Base-by-base conservation (phyloP, 768 basidiomycete genomes). In the Hericium coralloides region DNA sequence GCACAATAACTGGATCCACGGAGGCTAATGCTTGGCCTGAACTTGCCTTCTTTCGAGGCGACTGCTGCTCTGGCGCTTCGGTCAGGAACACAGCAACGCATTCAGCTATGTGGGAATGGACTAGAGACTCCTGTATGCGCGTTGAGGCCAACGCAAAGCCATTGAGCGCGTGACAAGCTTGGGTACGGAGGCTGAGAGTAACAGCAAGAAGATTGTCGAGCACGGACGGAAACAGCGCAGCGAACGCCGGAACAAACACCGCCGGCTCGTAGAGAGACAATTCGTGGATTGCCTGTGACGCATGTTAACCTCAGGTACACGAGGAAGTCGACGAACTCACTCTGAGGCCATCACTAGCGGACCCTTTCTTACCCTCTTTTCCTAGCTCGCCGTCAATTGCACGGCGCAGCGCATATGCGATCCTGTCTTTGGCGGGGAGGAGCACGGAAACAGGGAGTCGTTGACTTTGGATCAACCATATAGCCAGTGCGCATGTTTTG, bases 361-460 rank as follows among this genome's bases (percentile, higher is more conserved):
- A 82, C 0, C 91, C 91, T 64, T 90, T 92, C 74, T 92, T 92
- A 10, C 91, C 91, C 67, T 93, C 91, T 66, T 89, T 89, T 5
- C 91, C 91, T 14, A 92, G 79, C 60, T 92, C 86, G 7, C 91
- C 91, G 55, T 88, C 86, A 58, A 93, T 79, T 23, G 85, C 91
- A 47, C 90, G 83, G 52, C 82, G 78, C 18, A 92, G 66, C 2
- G 87, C 87, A 57, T 81, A 82, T 2, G 84, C 78, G 37, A 93
- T 89, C 23, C 84, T 78, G 62, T 83, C 80, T 7, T 76, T 79
- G 6, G 85, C 80, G 6, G 85, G 84, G 10, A 71, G 63, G 14
- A 92, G 74, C 20, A 92, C 77, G 0, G 73, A 70, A 18, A 73
- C 69, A 20, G 90, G 85, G 9, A 92, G 76, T 7, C 86, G 82